Conservation (phyloP, 306 rosid genomes). For the Pachyrhizus erosus region DNA sequence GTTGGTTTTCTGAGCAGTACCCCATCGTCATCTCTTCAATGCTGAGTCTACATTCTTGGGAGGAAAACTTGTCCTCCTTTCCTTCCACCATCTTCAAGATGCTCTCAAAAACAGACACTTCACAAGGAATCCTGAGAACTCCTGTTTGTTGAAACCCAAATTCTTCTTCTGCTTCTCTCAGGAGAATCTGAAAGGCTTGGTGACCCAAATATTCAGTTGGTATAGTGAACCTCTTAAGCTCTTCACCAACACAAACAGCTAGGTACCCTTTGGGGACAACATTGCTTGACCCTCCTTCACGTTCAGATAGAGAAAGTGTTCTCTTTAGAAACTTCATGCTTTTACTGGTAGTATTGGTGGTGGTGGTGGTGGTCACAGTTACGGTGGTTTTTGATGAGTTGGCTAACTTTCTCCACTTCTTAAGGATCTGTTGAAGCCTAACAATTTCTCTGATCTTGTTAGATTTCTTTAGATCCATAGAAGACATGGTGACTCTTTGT, state of each 20-base stretch:
- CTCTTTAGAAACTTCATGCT: constrained; percentile 78
- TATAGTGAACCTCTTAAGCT: constrained; percentile 71
- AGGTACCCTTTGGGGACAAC: constrained; percentile 80
- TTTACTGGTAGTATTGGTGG: constrained; percentile 46
- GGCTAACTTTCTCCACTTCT: constrained; percentile 88
- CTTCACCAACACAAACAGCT: constrained; percentile 85
- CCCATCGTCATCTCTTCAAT: constrained; percentile 50
- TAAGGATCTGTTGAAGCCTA: constrained; percentile 94
- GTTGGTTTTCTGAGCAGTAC: constrained; percentile 56
- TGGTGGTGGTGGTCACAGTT: background rate
- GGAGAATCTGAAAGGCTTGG: constrained; percentile 62
- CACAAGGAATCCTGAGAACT: constrained; percentile 79
- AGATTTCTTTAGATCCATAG: constrained; percentile 80
- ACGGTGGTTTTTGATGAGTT: constrained; percentile 58
- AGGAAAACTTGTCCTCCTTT: constrained; percentile 48
- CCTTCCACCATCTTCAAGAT: constrained; percentile 73
- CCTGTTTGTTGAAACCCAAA: constrained; percentile 88
- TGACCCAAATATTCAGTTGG: constrained; percentile 75
- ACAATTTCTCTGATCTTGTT: constrained; percentile 92
- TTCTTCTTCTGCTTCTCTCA: constrained; percentile 91
- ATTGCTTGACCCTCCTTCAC: constrained; percentile 46
- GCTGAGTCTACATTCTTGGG: constrained; percentile 49
- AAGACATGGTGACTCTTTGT: constrained; percentile 24
- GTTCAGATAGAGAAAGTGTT: constrained; percentile 71
- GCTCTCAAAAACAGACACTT: constrained; percentile 67